Base-by-base conservation (phyloP, 2,329 filamentous ascomycete genomes). In the Blumeria hordei region DNA sequence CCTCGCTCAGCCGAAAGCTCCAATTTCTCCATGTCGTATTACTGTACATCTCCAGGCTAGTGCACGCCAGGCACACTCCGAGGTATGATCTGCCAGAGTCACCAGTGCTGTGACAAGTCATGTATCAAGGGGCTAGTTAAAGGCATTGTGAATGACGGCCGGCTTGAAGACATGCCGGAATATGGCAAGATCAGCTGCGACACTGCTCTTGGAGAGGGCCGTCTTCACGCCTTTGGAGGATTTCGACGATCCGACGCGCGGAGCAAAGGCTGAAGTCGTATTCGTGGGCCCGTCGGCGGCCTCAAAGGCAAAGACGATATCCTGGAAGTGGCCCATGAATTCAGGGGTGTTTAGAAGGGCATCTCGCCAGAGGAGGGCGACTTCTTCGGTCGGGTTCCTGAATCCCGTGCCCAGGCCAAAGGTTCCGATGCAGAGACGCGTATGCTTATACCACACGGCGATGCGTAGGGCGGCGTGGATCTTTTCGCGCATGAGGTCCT, bases 401-500 rank as follows among this genome's bases (percentile, higher is more conserved):
- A 77, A 76, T 39, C 72, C 71, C 58, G 80, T 80, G 49, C 79
- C 79, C 6, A 81, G 69, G 1, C 79, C 79, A 62, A 81, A 83
- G 59, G 78, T 78, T 21, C 77, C 77, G 56, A 82, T 74, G 53
- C 78, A 75, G 21, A 83, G 69, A 57, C 73, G 71, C 43, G 70
- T 68, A 62, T 79, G 77, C 56, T 71, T 69, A 61, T 77, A 73
- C 62, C 73, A 76, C 16, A 75, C 75, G 59, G 82, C 84, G 58
- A 87, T 85, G 50, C 79, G 74, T 16, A 88, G 74, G 2, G 82
- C 79, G 1, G 78, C 76, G 21, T 78, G 76, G 66, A 88, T 80
- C 67, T 87, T 86, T 62, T 83, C 79, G 62, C 74, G 74, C 68
- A 85, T 83, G 65, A 86, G 72, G 59, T 83, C 78, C 58, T 76